phyloP scores from a whole-genome alignment of 352 stramenopile species.

The Pythium myriotylum region DNA sequence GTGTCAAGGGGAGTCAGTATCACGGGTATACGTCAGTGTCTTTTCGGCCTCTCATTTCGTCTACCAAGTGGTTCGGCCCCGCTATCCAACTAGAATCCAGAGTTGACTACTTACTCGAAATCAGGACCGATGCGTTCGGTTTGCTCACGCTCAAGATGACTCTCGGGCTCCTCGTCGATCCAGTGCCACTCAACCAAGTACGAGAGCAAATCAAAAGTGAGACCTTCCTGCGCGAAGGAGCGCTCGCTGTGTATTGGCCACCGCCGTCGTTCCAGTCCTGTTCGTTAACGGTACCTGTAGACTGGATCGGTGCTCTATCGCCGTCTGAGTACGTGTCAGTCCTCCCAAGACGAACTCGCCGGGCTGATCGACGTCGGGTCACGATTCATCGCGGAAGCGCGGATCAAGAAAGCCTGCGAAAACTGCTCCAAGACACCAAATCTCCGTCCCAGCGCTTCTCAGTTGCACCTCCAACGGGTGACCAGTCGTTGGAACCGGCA shows the following conservation, averaged over 20 bases:
- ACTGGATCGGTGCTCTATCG: constrained; percentile 71
- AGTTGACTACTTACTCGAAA: constrained; percentile 65
- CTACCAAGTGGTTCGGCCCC: constrained; percentile 61
- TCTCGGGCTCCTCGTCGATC: constrained; percentile 63
- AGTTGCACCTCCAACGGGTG: not conserved
- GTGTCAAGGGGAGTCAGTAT: constrained; percentile 31
- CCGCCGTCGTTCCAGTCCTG: constrained; percentile 44
- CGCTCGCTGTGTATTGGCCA: constrained; percentile 61
- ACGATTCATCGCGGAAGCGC: not conserved
- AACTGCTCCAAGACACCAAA: constrained; percentile 15
- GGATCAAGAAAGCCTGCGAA: constrained; percentile 1
- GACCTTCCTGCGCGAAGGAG: constrained; percentile 60
- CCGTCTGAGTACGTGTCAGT: constrained; percentile 72
- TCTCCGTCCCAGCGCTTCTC: constrained; percentile 23
- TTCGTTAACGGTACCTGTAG: constrained; percentile 49
- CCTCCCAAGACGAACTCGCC: constrained; percentile 41
- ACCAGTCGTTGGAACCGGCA: not conserved
- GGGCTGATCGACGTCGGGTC: constrained; percentile 2
- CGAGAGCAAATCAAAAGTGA: constrained; percentile 51
- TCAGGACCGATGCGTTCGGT: constrained; percentile 57
- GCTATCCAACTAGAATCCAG: constrained; percentile 53
- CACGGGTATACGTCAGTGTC: constrained; percentile 62
- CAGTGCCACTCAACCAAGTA: constrained; percentile 53
- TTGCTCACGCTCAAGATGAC: constrained; percentile 80
- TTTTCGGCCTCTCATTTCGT: constrained; percentile 51